Base-by-base conservation (phyloP, 2,329 filamentous ascomycete species). In the Xylaria sp. region DNA sequence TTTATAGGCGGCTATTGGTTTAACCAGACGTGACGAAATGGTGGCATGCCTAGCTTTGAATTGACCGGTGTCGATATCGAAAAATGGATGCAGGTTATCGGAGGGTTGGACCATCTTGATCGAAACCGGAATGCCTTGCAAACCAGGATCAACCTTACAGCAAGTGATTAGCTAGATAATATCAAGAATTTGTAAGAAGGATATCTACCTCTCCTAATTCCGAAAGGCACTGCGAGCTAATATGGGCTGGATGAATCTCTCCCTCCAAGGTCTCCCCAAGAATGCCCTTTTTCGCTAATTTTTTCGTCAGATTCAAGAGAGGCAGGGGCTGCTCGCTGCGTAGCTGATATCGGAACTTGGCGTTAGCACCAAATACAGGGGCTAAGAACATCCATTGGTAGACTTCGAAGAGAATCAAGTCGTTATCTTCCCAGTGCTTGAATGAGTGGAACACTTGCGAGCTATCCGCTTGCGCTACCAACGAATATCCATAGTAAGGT, bases 191-290 rank as follows among this genome's bases (percentile, higher is more conserved):
- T 48, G 15, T 47, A 29, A 46, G 40, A 27, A 37, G 3, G 27
- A 7, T 17, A 57, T 27, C 1, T 57, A 61, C 53, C 3, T 41
- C 8, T 56, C 19, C 58, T 19, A 57, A 48, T 35, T n/a, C 19
- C 9, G 47, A 46, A 3, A 47, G 53, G 23, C 31, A 44, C 46
- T 48, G 40, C 9, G 46, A 37, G 53, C 53, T 33, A 4, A 61
- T 21, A 48, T 61, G 58, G 17, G 58, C 53, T 48, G 38, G 53
- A 41, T 61, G 58, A 43, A 61, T 47, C 33, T 56, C 47, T 9
- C 17, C 58, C 27, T 8, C 13, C 17, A 21, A 27, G 2, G 8
- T 47, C 47, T 56, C 47, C 33, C 53, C 47, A n/a, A 57, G 31
- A 46, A 40, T 38, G 5, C 37, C 13, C 19, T 10, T 5, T 13